phyloP scores from a whole-genome alignment of 352 stramenopile genomes.

The Pythium apleroticum region DNA sequence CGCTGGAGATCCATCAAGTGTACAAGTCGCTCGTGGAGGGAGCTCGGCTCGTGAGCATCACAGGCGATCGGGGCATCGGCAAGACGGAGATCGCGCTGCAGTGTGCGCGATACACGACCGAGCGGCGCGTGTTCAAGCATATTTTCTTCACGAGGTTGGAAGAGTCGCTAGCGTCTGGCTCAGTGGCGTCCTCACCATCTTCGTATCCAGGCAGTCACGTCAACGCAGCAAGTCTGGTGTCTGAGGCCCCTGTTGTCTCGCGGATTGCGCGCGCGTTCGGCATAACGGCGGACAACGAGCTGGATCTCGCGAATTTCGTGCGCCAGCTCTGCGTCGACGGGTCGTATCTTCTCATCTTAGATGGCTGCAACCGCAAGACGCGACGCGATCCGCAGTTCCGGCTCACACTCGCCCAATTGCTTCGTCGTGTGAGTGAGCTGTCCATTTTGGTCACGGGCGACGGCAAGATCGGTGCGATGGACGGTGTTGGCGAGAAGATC shows the following conservation, averaged over 20 bases:
- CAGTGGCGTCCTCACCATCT: not conserved
- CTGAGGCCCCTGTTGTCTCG: constrained; percentile 17
- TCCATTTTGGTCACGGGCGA: constrained; percentile 68
- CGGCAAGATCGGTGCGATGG: constrained; percentile 71
- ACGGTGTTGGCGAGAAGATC: constrained; percentile 82
- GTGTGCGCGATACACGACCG: constrained; percentile 73
- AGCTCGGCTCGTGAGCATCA: constrained; percentile 71
- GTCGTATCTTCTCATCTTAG: constrained; percentile 69
- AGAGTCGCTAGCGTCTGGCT: constrained; percentile 5
- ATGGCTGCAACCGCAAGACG: constrained; percentile 66
- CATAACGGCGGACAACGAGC: constrained; percentile 16
- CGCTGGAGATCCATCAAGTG: constrained; percentile 77
- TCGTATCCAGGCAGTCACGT: not conserved
- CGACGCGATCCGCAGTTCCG: constrained; percentile 49
- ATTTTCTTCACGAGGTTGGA: constrained; percentile 75
- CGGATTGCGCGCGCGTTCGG: constrained; percentile 20
- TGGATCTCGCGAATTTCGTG: constrained; percentile 52
- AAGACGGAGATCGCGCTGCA: constrained; percentile 83
- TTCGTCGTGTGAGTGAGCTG: constrained; percentile 66
- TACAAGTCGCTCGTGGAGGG: constrained; percentile 80
- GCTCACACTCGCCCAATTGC: constrained; percentile 41
- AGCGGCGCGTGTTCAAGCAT: constrained; percentile 64
- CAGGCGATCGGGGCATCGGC: constrained; percentile 66
- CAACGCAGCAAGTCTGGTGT: not conserved
- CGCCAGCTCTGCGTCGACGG: constrained; percentile 46